Evolutionary conservation across 805 yeast genomes (phyloP), one percentile per base, ranked within the genome.

Genomic region (Lachancea mirantina): DNA sequence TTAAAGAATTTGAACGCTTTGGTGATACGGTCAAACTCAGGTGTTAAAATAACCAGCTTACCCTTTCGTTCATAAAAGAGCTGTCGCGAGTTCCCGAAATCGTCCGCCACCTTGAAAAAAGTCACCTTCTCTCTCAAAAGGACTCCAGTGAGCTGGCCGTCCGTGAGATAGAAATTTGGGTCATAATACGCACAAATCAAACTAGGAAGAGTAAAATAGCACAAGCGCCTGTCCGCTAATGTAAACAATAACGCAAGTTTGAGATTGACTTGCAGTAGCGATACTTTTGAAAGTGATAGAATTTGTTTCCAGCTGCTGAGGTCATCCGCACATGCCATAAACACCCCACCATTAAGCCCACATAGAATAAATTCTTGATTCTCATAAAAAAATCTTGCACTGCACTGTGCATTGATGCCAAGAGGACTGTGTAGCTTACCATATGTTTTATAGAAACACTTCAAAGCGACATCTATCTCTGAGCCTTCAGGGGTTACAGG

Each of bases 101-200:
- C 84, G 19, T 66, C 70, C 0, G 92, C 95, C 39, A 81, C 61
- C 29, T 70, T 71, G 57, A 83, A 87, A 41, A 70, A 76, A 2
- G 70, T 57, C 0, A 76, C 75, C 50, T 74, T 57, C 53, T 75
- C 74, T 42, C 68, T 64, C 9, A 75, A 62, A 8, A 74, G 45
- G 17, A 71, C 66, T 10, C 79, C 71, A n/a, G 70, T 61, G 14
- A 69, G 43, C 4, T 52, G 49, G 16, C 59, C 57, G 14, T 56
- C 51, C 8, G 46, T 30, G 1, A 57, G 45, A 23, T 60, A 60
- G n/a, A 50, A 43, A 11, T 49, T 47, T 18, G 48, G 55, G 24
- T 66, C 71, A 35, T 68, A 67, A 47, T 74, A 78, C 10, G 83
- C 77, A 14, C 72, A 61, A 30, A 80, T 51, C 10, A 88, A 47